Percentiles rank a stretch among this genome's conserved stretches.
These are phyloP conservation scores for Leccinum variicolor DNA, from an alignment of 768 basidiomycete species.

Conservation along the genomic window DNA sequence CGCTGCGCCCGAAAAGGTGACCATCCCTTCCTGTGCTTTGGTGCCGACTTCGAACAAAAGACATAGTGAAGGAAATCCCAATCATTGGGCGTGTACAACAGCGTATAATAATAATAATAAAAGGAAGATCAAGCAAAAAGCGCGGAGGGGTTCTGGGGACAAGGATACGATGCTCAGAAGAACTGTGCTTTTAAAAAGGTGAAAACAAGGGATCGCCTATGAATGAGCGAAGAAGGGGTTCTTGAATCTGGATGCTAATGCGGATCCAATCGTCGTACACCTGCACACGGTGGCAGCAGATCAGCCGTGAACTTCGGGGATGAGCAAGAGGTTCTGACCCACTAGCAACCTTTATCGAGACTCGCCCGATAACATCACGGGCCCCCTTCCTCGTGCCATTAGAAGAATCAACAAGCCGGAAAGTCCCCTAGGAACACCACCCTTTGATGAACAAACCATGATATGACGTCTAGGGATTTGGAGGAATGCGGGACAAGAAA, in stretches of 20 bases:
- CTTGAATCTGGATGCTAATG: neutral
- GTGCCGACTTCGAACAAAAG: conserved; percentile 14
- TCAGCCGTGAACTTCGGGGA: conserved; percentile 5
- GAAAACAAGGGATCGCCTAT: neutral
- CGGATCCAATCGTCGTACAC: conserved; percentile 21
- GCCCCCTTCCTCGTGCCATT: conserved; percentile 18
- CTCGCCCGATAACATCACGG: conserved; percentile 5
- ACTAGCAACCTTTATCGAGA: conserved; percentile 28
- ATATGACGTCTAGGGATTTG: neutral
- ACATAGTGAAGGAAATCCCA: conserved; percentile 8
- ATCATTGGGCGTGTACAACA: neutral
- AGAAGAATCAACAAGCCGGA: conserved; percentile 26
- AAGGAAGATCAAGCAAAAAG: neutral
- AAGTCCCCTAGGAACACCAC: conserved; percentile 19
- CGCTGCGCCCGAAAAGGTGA: conserved; percentile 52
- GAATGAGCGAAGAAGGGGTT: neutral
- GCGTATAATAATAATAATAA: neutral
- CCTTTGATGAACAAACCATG: neutral
- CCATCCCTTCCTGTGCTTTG: conserved; percentile 48
- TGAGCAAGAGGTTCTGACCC: conserved; percentile 2
- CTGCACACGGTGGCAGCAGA: conserved; percentile 18
- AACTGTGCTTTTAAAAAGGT: neutral
- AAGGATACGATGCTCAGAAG: neutral
- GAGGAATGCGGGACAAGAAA: conserved; percentile 1
- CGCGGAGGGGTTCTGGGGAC: neutral